Conservation (phyloP, 192 early-diverging fungal genomes). For the Backusella circina region DNA sequence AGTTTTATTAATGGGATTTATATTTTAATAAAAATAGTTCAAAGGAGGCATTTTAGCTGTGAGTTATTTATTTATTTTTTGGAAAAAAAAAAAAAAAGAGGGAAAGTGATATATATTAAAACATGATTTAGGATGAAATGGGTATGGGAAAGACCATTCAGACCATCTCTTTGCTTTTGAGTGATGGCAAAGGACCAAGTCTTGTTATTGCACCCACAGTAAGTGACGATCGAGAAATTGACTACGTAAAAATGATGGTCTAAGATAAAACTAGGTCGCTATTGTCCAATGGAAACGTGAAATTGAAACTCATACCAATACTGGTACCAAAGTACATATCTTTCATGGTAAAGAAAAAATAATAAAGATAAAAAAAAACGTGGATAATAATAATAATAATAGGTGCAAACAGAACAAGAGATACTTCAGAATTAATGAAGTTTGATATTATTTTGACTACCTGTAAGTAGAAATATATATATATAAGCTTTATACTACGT, state of each 20-base stretch:
- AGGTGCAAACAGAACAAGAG: constrained; percentile 51
- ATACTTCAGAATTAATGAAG: constrained; percentile 47
- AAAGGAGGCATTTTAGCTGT: constrained; percentile 75
- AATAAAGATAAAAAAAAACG: not conserved
- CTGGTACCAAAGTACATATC: constrained; percentile 60
- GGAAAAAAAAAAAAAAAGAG: not conserved
- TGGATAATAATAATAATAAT: not conserved
- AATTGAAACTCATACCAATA: constrained; percentile 60
- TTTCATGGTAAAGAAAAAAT: constrained; percentile 58
- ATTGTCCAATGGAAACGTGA: constrained; percentile 87
- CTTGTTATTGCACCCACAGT: constrained; percentile 87
- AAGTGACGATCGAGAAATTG: not conserved
- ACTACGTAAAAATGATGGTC: not conserved
- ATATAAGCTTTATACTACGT: too few relatives aligned
- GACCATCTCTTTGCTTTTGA: constrained; percentile 76
- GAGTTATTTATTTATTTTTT: constrained; percentile 24
- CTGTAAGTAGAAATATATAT: constrained; percentile 35
- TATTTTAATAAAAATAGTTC: constrained; percentile 38
- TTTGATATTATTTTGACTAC: constrained; percentile 81
- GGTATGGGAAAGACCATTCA: constrained; percentile 96
- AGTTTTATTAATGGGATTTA: not conserved
- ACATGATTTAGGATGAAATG: constrained; percentile 71
- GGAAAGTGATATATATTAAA: not conserved
- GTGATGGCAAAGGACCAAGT: constrained; percentile 63
- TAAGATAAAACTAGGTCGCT: constrained; percentile 43